phyloP scores from a whole-genome alignment of 2,329 filamentous ascomycete species.

The Xylaria sp. region DNA sequence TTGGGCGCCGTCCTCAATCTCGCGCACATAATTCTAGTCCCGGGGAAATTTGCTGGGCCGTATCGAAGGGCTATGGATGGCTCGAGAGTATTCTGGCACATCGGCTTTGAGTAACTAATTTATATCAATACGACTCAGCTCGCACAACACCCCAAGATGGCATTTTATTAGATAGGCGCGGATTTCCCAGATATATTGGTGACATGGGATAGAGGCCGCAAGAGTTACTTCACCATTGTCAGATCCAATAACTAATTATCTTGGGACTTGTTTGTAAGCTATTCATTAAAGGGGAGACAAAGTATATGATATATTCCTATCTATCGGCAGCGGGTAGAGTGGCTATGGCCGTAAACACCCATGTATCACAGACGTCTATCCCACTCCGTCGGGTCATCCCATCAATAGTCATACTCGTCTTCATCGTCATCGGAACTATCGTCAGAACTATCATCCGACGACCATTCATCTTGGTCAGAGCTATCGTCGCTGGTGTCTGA shows the following conservation, averaged over 20 bases:
- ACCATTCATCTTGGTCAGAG: neutral
- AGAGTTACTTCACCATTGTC: neutral
- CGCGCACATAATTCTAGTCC: neutral
- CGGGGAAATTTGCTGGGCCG: neutral
- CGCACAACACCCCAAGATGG: neutral
- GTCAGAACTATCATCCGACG: neutral
- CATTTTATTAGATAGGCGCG: neutral
- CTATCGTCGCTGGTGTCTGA: neutral
- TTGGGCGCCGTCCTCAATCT: neutral
- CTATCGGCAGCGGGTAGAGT: neutral
- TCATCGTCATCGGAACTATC: neutral
- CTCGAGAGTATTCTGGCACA: neutral
- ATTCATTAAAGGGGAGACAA: neutral
- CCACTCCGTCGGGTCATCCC: neutral
- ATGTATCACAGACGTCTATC: neutral
- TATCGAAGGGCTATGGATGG: neutral
- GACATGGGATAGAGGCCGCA: no score
- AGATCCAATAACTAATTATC: neutral
- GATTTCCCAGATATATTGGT: no score
- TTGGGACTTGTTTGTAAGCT: neutral
- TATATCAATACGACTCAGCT: constrained; percentile 4
- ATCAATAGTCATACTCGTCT: neutral
- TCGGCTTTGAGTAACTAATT: neutral
- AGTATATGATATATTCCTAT: neutral
- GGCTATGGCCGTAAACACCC: neutral